Evolutionary conservation across 2,329 filamentous ascomycete genomes (phyloP).

Genomic region (Zymoseptoria passerinii): DNA sequence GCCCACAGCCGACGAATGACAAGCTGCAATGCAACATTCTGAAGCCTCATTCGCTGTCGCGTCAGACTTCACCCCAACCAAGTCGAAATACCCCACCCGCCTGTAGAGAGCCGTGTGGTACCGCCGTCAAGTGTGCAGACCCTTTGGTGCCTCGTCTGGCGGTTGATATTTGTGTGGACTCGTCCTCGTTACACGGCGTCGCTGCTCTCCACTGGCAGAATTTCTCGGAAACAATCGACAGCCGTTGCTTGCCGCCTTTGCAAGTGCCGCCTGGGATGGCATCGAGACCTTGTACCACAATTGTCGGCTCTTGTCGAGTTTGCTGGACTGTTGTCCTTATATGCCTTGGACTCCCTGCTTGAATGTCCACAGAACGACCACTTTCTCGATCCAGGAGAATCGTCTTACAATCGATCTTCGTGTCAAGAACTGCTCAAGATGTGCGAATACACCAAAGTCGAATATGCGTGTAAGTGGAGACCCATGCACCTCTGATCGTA

Average conservation of each 20-base stretch:
- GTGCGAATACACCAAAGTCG: constrained; percentile 54
- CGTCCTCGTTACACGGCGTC: neutral
- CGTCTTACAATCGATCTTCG: neutral
- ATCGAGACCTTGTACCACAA: neutral
- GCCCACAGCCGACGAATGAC: neutral
- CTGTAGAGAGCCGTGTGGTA: neutral
- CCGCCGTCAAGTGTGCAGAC: neutral
- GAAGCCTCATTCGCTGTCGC: neutral
- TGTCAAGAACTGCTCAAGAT: constrained; percentile 20
- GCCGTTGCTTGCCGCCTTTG: constrained; percentile 1
- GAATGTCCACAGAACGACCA: neutral
- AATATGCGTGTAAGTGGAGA: constrained; percentile 40
- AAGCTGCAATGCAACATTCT: neutral
- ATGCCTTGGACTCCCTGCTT: neutral
- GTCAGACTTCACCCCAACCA: neutral
- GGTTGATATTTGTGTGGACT: neutral
- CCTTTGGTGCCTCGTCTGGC: neutral
- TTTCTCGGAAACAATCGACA: neutral
- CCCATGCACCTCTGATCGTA: no score
- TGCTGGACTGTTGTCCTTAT: constrained; percentile 5
- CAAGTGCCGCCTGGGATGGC: constrained; percentile 14
- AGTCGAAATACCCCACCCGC: neutral
- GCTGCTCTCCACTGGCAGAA: neutral
- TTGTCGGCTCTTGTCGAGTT: constrained; percentile 10
- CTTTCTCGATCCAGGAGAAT: neutral